Conservation (phyloP, 495 filamentous ascomycete species). For the Neurospora discreta region DNA sequence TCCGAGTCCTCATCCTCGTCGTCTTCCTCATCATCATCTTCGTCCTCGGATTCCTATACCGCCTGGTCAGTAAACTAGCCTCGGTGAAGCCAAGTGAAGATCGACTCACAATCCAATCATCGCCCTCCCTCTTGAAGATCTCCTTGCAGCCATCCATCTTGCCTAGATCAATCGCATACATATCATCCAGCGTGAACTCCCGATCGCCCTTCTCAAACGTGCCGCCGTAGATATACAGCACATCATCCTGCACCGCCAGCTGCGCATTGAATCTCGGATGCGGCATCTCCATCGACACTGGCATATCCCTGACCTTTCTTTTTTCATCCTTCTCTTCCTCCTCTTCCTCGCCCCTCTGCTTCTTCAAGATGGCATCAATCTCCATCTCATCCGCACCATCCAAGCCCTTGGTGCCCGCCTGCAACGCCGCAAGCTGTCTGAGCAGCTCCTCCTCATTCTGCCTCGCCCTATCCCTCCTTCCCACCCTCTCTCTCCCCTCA, state of each 20-base stretch:
- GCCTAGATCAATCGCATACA: constrained; percentile 82
- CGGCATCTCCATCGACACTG: constrained; percentile 63
- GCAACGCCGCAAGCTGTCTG: constrained; percentile 68
- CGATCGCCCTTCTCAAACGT: constrained; percentile 91
- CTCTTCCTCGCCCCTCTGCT: constrained; percentile 10
- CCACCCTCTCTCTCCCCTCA: constrained; percentile 36
- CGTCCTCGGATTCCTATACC: constrained; percentile 49
- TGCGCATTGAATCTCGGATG: constrained; percentile 83
- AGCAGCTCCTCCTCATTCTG: constrained; percentile 86
- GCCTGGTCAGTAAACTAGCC: constrained; percentile 13
- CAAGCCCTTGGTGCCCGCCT: constrained; percentile 27
- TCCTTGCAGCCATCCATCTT: constrained; percentile 88
- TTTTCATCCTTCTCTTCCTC: constrained; percentile 37
- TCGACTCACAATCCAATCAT: constrained; percentile 63
- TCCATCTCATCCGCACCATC: constrained; percentile 48
- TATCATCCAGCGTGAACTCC: constrained; percentile 88
- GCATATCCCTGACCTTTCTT: constrained; percentile 39
- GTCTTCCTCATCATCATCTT: constrained; percentile 51
- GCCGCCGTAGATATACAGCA: constrained; percentile 85
- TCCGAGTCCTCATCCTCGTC: constrained; percentile 63
- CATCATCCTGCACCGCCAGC: constrained; percentile 81
- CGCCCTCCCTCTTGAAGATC: constrained; percentile 71
- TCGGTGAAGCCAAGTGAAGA: not conserved
- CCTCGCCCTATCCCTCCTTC: constrained; percentile 56
- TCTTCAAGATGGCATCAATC: constrained; percentile 21